Percentiles rank a stretch among this genome's conserved stretches.
phyloP scores from a whole-genome alignment of 768 basidiomycete species.

The Psilocybe sp. region DNA sequence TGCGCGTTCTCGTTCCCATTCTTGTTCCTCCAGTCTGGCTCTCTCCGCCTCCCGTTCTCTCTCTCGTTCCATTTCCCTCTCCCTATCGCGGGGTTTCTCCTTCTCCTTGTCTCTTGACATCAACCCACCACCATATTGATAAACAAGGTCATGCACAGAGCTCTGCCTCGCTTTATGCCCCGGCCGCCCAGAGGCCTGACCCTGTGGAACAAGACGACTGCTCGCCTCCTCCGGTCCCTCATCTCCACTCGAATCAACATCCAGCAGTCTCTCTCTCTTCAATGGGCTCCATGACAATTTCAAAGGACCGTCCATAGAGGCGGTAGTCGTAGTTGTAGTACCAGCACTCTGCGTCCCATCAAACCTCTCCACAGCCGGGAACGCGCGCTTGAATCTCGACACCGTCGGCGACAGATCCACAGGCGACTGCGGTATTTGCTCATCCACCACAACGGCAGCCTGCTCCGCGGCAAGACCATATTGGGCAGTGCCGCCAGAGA shows the following conservation, averaged over 20 bases:
- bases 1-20: no score
- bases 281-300: slow-evolving; percentile 41
- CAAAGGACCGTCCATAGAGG: slow-evolving; percentile 20
- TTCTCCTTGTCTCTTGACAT: slow-evolving; percentile 37
- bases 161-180: slow-evolving; percentile 63
- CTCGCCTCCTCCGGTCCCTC: slow-evolving; percentile 53
- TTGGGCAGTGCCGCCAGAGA: slow-evolving; percentile 34
- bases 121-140: slow-evolving; percentile 67
- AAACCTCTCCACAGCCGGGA: slow-evolving; percentile 30
- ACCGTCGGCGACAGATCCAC: slow-evolving; percentile 35
- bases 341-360: slow-evolving; percentile 16
- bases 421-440: not conserved
- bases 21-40: not conserved
- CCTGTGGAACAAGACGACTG: slow-evolving; percentile 21
- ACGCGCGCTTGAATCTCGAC: slow-evolving; percentile 32
- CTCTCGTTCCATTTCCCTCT: slow-evolving; percentile 7
- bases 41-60: slow-evolving; percentile 1
- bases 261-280: slow-evolving; percentile 24
- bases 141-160: slow-evolving; percentile 82
- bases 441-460: slow-evolving; percentile 8
- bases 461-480: slow-evolving; percentile 27
- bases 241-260: slow-evolving; percentile 52
- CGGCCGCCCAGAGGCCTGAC: slow-evolving; percentile 18
- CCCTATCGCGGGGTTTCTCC: no score
- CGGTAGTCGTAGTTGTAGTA: slow-evolving; percentile 25